A percentile compares a stretch with the other conserved stretches of the same genome.
phyloP scores from a whole-genome alignment of 2,329 filamentous ascomycete genomes.

The Knufia petricola region DNA sequence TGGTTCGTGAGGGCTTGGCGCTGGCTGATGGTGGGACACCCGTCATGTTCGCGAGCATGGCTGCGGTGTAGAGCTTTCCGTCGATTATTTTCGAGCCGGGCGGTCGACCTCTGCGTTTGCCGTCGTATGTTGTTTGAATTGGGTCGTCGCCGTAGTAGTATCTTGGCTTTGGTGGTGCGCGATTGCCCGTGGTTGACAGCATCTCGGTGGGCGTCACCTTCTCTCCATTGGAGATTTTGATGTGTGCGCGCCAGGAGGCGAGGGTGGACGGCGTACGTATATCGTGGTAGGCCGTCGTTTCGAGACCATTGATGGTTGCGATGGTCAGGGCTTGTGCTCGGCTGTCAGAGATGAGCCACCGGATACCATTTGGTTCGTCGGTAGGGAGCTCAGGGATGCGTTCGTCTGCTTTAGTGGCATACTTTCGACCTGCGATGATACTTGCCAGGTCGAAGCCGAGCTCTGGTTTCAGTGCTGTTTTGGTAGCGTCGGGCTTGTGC shows the following conservation, averaged over 20 bases:
- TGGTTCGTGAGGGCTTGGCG: background rate
- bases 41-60: conserved; percentile 3
- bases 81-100: conserved; percentile 19
- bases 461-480: conserved; percentile 21
- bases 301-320: conserved; percentile 44
- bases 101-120: conserved; percentile 14
- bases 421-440: conserved; percentile 39
- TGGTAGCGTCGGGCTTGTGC: conserved; percentile 29
- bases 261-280: conserved; percentile 35
- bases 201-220: conserved; percentile 5
- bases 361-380: conserved; percentile 24
- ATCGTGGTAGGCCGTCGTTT: conserved; percentile 39
- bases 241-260: conserved; percentile 34
- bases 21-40: background rate
- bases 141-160: background rate
- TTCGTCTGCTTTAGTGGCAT: conserved; percentile 36
- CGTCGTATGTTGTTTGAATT: background rate
- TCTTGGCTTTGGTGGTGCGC: background rate
- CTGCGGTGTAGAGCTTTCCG: conserved; percentile 18
- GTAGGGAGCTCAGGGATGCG: conserved; percentile 35
- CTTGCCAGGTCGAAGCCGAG: conserved; percentile 40
- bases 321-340: conserved; percentile 48
- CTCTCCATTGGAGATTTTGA: conserved; percentile 36
- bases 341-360: conserved; percentile 50
- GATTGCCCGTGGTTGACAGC: conserved; percentile 8